phyloP scores from a whole-genome alignment of 2,329 filamentous ascomycete genomes.

The Aureobasidium musti region DNA sequence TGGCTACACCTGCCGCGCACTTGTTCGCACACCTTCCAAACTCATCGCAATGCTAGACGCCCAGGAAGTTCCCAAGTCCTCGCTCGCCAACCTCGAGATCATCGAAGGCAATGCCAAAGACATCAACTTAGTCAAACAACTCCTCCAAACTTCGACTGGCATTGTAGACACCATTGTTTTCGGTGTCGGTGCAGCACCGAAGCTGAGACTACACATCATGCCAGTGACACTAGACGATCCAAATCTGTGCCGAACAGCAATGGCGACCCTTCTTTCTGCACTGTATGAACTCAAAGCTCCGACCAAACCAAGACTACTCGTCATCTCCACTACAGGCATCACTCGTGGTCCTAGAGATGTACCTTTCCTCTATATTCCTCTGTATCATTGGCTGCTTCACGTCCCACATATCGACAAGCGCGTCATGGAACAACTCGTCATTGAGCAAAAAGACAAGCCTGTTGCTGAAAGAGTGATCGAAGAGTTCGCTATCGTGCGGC shows the following conservation, averaged over 20 bases:
- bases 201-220: slow-evolving; percentile 35
- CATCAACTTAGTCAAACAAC: slow-evolving; percentile 44
- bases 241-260: slow-evolving; percentile 42
- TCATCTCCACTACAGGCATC: slow-evolving; percentile 46
- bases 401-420: slow-evolving; percentile 47
- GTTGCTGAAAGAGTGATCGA: slow-evolving; percentile 34
- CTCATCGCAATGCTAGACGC: slow-evolving; percentile 48
- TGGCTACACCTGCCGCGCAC: slow-evolving; percentile 50
- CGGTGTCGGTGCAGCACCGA: slow-evolving; percentile 49
- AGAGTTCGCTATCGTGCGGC: slow-evolving; percentile 42
- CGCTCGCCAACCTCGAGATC: slow-evolving; percentile 47
- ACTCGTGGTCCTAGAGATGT: slow-evolving; percentile 42
- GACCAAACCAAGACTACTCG: slow-evolving; percentile 39
- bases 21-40: slow-evolving; percentile 55
- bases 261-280: slow-evolving; percentile 39
- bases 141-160: slow-evolving; percentile 39
- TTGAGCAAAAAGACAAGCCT: slow-evolving; percentile 34
- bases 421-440: slow-evolving; percentile 41
- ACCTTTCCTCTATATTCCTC: slow-evolving; percentile 38
- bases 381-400: slow-evolving; percentile 44
- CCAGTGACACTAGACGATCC: slow-evolving; percentile 43
- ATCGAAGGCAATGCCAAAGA: slow-evolving; percentile 53
- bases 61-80: slow-evolving; percentile 44
- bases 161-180: slow-evolving; percentile 50
- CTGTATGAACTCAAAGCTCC: slow-evolving; percentile 33